Percentiles rank a stretch among this genome's conserved stretches.
These are phyloP conservation scores for Chenopodium suecicum DNA, from an alignment of 148 eudicot genomes.

Conservation along the genomic window DNA sequence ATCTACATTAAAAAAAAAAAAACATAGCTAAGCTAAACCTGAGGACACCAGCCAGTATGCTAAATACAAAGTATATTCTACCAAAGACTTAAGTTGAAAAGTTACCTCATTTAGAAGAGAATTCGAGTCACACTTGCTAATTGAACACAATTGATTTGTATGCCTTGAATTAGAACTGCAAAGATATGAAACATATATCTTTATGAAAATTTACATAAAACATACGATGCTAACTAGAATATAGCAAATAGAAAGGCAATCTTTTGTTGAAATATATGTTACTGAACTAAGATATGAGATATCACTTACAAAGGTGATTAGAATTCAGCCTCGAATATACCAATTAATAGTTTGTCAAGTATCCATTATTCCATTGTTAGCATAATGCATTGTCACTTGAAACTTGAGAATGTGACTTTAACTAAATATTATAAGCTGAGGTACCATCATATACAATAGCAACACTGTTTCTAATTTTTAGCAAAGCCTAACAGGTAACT, in stretches of 20 bases:
- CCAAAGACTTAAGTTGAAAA: neutral
- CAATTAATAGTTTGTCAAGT: neutral
- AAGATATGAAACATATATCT: constrained; percentile 5
- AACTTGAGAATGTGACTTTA: neutral
- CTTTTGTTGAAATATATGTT: neutral
- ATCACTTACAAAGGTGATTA: neutral
- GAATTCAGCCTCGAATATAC: neutral
- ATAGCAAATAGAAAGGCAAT: neutral
- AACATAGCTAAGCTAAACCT: neutral
- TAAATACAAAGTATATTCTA: neutral
- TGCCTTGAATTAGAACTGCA: constrained; percentile 59
- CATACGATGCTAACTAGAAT: neutral
- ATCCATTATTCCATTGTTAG: neutral
- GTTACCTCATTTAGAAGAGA: constrained; percentile 74
- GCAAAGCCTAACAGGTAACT: neutral
- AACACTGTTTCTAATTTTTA: neutral
- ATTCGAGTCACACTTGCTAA: constrained; percentile 69
- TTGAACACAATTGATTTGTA: constrained; percentile 72
- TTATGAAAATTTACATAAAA: neutral
- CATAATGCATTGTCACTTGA: neutral
- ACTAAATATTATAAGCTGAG: neutral
- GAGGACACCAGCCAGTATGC: neutral
- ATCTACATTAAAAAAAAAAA: neutral
- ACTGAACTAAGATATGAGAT: neutral
- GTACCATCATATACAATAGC: neutral